phyloP scores from a whole-genome alignment of 306 rosid species.

The Carpinus viminea region DNA sequence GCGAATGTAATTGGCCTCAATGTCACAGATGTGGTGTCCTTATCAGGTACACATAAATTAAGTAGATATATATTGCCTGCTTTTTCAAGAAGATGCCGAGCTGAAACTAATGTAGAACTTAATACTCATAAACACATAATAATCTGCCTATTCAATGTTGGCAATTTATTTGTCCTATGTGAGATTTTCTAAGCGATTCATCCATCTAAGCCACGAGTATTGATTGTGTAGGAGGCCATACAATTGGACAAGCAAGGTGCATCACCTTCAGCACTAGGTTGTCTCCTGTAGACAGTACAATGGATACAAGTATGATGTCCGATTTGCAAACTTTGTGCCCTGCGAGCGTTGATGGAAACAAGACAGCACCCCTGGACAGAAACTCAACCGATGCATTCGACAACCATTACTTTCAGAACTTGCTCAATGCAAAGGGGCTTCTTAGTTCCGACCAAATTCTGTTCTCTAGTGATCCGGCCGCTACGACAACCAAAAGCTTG shows the following conservation, averaged over 20 bases:
- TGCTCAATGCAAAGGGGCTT: constrained; percentile 61
- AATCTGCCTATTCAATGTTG: too few species aligned
- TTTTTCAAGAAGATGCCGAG: too few species aligned
- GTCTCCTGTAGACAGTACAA: constrained; percentile 59
- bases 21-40: constrained; percentile 58
- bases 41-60: constrained; percentile 51
- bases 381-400: constrained; percentile 82
- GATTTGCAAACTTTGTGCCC: constrained; percentile 78
- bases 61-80: too few species aligned
- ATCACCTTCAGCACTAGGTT: constrained; percentile 60
- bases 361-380: constrained; percentile 52
- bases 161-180: too few species aligned
- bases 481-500: constrained; percentile 47
- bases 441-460: constrained; percentile 77
- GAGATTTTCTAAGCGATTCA: too few species aligned
- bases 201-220: not conserved
- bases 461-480: constrained; percentile 45
- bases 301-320: constrained; percentile 47
- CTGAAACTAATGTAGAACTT: too few species aligned
- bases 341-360: constrained; percentile 56
- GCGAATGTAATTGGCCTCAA: constrained; percentile 52
- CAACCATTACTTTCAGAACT: constrained; percentile 72
- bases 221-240: constrained; percentile 66
- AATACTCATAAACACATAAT: too few species aligned
- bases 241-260: constrained; percentile 76